Percentiles rank a stretch among this genome's conserved stretches.
phyloP scores from a whole-genome alignment of 2,329 filamentous ascomycete genomes.

The Penicillium sp. region DNA sequence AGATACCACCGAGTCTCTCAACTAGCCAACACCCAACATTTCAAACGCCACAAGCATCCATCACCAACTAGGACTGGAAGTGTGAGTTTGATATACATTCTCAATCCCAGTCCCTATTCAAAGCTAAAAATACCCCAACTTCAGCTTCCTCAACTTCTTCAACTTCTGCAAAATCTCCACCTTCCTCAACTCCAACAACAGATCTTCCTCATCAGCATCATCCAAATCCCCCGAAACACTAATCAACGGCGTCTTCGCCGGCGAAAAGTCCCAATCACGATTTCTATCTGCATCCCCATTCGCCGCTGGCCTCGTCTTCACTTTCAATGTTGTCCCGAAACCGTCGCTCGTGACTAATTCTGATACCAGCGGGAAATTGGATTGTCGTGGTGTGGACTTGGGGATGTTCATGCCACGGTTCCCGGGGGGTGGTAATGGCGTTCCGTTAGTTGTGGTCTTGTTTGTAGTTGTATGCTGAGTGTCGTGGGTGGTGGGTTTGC shows the following conservation, averaged over 20 bases:
- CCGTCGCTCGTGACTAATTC: conserved; percentile 21
- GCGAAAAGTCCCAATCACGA: conserved; percentile 19
- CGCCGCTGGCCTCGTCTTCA: conserved; percentile 20
- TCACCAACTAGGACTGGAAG: neutral
- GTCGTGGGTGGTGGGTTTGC: neutral
- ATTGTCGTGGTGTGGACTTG: neutral
- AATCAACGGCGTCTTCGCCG: conserved; percentile 25
- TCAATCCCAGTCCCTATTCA: neutral
- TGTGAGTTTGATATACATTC: neutral
- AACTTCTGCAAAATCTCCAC: conserved; percentile 44
- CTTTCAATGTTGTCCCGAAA: conserved; percentile 11
- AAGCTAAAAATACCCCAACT: conserved; percentile 27
- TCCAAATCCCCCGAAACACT: conserved; percentile 39
- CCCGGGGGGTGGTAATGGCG: neutral
- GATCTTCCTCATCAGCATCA: conserved; percentile 44
- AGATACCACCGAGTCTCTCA: neutral
- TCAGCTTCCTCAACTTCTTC: conserved; percentile 39
- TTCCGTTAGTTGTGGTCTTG: conserved; percentile 6
- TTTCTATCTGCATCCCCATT: conserved; percentile 14
- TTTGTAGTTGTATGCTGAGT: neutral
- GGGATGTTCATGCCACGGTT: neutral
- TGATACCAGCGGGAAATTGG: conserved; percentile 9
- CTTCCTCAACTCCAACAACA: conserved; percentile 43
- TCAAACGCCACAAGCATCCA: no score
- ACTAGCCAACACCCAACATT: no score